phyloP scores from a whole-genome alignment of 805 yeast genomes.

The Saturnispora kantuleensis region DNA sequence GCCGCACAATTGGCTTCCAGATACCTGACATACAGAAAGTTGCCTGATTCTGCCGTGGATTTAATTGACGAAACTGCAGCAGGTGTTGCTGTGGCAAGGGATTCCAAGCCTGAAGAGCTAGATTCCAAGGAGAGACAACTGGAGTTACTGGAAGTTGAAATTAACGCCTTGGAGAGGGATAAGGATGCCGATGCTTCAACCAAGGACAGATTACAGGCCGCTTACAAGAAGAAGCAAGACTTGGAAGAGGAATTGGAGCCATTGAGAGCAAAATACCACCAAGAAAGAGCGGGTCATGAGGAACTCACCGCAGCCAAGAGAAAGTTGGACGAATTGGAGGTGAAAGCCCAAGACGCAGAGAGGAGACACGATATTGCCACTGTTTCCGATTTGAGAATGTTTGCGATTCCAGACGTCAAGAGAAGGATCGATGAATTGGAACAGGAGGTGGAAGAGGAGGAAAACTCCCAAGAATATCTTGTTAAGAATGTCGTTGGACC shows the following conservation, averaged over 20 bases:
- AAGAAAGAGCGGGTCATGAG: constrained; percentile 86
- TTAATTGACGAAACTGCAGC: constrained; percentile 95
- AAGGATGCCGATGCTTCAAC: constrained; percentile 76
- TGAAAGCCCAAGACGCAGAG: constrained; percentile 92
- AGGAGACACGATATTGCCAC: constrained; percentile 91
- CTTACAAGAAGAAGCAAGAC: constrained; percentile 69
- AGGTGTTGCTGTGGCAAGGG: constrained; percentile 95
- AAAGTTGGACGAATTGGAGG: constrained; percentile 84
- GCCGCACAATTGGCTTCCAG: constrained; percentile 94
- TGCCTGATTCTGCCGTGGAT: constrained; percentile 97
- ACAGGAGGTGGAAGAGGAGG: constrained; percentile 58
- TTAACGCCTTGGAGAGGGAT: constrained; percentile 94
- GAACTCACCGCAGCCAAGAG: constrained; percentile 82
- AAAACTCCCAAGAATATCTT: constrained; percentile 40
- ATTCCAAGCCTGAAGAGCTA: constrained; percentile 93
- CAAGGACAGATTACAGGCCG: constrained; percentile 73
- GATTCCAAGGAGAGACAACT: constrained; percentile 90
- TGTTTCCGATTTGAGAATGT: constrained; percentile 92
- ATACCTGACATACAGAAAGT: constrained; percentile 85
- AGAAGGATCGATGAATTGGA: constrained; percentile 70
- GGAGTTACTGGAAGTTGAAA: constrained; percentile 88
- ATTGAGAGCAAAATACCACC: constrained; percentile 70
- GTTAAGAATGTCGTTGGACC: constrained; percentile 85
- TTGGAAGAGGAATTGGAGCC: constrained; percentile 81
- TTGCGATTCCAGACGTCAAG: constrained; percentile 90